Evolutionary conservation across 1,284 basidiomycete species (phyloP), one percentile per base, ranked within the genome.

Genomic region (Leccinum variabile): DNA sequence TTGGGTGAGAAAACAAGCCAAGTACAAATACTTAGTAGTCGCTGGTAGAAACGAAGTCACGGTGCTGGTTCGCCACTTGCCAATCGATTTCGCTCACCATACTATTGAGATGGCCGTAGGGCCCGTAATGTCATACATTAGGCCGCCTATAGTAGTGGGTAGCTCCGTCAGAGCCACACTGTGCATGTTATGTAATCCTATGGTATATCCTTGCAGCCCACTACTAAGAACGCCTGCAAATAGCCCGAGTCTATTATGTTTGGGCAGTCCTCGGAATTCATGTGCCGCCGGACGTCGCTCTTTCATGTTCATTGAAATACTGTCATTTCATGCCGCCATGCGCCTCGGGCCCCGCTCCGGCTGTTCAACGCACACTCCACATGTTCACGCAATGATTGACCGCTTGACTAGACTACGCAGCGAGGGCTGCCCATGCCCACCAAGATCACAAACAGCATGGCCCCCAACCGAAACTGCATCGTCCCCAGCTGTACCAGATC

Each of bases 291-390:
- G 61, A 25, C 57, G 59, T 55, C 60, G 46, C 22, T 49, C 53
- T 14, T 61, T 61, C 63, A 59, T 41, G 44, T 62, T 59, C 61
- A 61, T 59, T 44, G 64, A 64, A 63, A 63, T 68, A 61, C 58
- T 63, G 54, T 46, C 61, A 66, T 62, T 62, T 70, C 67, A 61
- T 67, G 41, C 59, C 60, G 46, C 62, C 69, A 74, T 64, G 65
- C 61, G 64, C 65, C 59, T 70, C 65, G 67, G 65, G 72, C 72
- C 69, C 70, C 69, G 65, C 63, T 73, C 64, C 61, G 57, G 65
- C 61, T 59, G 65, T 70, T 66, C 73, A 72, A 72, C 60, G 72
- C 72, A 64, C 65, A 66, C 52, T 66, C 73, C 71, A 74, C 71
- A 74, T 72, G 71, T 72, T 67, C 69, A 57, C 64, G 68, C 72